Evolutionary conservation across 2,329 filamentous ascomycete genomes (phyloP).

Genomic region (Chaetomiaceae sp.): DNA sequence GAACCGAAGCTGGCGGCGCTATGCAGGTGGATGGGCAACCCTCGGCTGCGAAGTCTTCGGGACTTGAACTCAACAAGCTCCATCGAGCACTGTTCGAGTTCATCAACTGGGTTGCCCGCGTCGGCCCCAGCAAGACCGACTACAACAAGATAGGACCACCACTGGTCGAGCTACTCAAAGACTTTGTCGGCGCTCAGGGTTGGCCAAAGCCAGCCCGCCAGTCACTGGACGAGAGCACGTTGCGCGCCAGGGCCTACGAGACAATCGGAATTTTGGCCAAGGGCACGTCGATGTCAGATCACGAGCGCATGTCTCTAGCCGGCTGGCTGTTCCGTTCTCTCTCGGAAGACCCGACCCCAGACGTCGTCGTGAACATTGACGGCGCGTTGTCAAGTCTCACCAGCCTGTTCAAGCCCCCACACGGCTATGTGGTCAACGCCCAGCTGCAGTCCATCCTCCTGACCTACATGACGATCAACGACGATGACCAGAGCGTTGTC

Average conservation of each 20-base stretch:
- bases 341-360: conserved; percentile 67
- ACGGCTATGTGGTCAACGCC: conserved; percentile 25
- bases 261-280: conserved; percentile 77
- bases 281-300: conserved; percentile 51
- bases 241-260: conserved; percentile 81
- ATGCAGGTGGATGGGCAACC: conserved; percentile 22
- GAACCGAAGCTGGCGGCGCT: conserved; percentile 1
- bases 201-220: conserved; percentile 60
- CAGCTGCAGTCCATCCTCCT: conserved; percentile 53
- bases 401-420: conserved; percentile 35
- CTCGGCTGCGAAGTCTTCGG: conserved; percentile 37
- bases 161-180: conserved; percentile 61
- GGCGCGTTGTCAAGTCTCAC: conserved; percentile 74
- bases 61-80: conserved; percentile 71
- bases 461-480: conserved; percentile 55
- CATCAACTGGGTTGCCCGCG: conserved; percentile 77
- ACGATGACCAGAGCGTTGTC: conserved; percentile 44
- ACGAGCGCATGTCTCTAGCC: conserved; percentile 49
- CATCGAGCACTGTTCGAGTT: conserved; percentile 79
- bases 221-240: conserved; percentile 53
- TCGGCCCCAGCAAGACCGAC: conserved; percentile 53
- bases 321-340: conserved; percentile 79
- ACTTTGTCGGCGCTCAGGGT: conserved; percentile 72
- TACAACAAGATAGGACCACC: conserved; percentile 60
- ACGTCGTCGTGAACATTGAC: conserved; percentile 81